Conservation (phyloP, 2,329 filamentous ascomycete genomes). For the Penicillium vulpinum region DNA sequence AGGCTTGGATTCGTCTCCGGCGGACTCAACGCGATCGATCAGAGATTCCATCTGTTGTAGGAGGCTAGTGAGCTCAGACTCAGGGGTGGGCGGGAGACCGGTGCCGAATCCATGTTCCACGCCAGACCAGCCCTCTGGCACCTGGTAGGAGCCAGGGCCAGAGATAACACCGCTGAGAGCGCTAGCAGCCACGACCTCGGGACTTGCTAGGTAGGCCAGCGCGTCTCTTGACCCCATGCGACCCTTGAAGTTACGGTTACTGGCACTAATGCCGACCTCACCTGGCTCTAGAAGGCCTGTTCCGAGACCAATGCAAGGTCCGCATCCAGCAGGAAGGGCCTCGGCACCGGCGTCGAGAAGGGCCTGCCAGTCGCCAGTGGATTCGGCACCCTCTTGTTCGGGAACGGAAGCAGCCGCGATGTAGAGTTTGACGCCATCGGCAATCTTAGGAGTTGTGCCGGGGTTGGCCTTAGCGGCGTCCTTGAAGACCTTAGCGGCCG, state of each 20-base stretch:
- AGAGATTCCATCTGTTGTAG: constrained; percentile 69
- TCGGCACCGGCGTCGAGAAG: constrained; percentile 78
- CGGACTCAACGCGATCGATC: constrained; percentile 53
- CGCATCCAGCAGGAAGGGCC: constrained; percentile 71
- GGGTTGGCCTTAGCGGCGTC: constrained; percentile 65
- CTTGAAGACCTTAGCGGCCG: constrained; percentile 81
- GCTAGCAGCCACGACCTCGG: constrained; percentile 89
- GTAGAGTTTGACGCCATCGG: constrained; percentile 78
- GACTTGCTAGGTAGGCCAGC: constrained; percentile 81
- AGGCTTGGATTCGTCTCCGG: constrained; percentile 19
- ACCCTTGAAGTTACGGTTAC: constrained; percentile 88
- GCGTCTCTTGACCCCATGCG: constrained; percentile 81
- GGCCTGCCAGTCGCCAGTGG: constrained; percentile 79
- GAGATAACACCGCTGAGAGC: constrained; percentile 60
- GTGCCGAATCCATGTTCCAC: constrained; percentile 69
- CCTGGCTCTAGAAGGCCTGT: constrained; percentile 76
- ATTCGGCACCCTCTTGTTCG: constrained; percentile 77
- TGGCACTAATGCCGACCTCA: constrained; percentile 82
- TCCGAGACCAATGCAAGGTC: constrained; percentile 82
- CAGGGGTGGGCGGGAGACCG: constrained; percentile 59
- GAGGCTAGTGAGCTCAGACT: constrained; percentile 70
- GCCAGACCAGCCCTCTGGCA: constrained; percentile 64
- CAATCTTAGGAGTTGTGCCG: constrained; percentile 68
- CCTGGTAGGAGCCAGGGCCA: constrained; percentile 76
- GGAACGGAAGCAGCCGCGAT: constrained; percentile 79